phyloP scores from a whole-genome alignment of 805 yeast species.

The Candida krabiensis region DNA sequence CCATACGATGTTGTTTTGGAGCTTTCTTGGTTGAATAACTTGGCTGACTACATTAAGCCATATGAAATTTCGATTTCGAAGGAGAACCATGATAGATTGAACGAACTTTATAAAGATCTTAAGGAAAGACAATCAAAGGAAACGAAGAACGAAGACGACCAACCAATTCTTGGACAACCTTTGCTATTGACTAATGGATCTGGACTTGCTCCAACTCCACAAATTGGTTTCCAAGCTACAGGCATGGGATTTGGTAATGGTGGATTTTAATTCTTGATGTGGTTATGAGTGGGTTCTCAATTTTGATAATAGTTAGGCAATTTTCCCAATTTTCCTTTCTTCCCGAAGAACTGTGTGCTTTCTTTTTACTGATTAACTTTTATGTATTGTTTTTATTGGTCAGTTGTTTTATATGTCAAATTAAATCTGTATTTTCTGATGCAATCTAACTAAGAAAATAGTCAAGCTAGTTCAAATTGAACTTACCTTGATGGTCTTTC shows the following conservation, averaged over 20 bases:
- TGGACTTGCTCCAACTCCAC: conserved; percentile 39
- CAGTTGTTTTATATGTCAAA: not conserved
- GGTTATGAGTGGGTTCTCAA: not conserved
- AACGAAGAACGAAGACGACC: conserved; percentile 45
- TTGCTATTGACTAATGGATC: conserved; percentile 82
- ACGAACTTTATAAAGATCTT: conserved; percentile 67
- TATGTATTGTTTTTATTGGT: conserved; percentile 5
- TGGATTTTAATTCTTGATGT: conserved; percentile 37
- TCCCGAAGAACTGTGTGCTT: not conserved
- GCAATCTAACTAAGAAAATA: no score
- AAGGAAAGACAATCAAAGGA: conserved; percentile 66
- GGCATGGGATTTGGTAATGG: conserved; percentile 71
- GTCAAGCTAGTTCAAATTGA: no score
- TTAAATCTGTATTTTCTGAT: not conserved
- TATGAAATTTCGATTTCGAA: conserved; percentile 81
- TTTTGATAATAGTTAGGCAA: not conserved
- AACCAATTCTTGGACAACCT: conserved; percentile 59
- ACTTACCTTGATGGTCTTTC: conserved; percentile 52
- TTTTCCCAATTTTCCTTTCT: not conserved
- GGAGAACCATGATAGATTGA: conserved; percentile 70
- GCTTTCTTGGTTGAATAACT: conserved; percentile 84
- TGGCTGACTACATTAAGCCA: conserved; percentile 86
- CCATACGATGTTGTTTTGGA: conserved; percentile 84
- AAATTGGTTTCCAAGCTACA: conserved; percentile 64
- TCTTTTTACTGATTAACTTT: no score